Conservation (phyloP, 2,329 filamentous ascomycete species). For the Penicillium corylophilum region DNA sequence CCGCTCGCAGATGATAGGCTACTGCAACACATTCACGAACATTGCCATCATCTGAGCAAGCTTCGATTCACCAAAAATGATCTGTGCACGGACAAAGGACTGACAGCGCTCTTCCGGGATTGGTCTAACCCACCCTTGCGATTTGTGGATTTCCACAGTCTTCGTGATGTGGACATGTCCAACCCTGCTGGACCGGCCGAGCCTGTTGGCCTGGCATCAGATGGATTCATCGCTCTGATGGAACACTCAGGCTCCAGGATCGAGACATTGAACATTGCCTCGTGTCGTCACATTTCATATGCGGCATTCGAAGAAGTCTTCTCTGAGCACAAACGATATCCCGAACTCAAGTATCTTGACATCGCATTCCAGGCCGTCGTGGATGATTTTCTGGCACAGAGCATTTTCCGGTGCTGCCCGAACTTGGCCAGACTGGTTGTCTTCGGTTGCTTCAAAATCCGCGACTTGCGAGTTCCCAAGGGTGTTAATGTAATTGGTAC, state of each 20-base stretch:
- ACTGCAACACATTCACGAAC: conserved; percentile 67
- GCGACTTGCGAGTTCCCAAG: conserved; percentile 55
- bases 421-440: conserved; percentile 56
- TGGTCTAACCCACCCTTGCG: conserved; percentile 73
- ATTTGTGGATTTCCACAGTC: conserved; percentile 73
- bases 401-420: conserved; percentile 49
- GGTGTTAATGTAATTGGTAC: conserved; percentile 60
- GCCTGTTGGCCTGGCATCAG: conserved; percentile 69
- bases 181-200: conserved; percentile 63
- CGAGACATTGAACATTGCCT: conserved; percentile 71
- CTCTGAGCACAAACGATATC: conserved; percentile 60
- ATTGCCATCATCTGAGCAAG: conserved; percentile 69
- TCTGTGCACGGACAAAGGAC: conserved; percentile 71
- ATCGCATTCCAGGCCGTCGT: conserved; percentile 62
- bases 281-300: conserved; percentile 76
- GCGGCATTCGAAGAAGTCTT: conserved; percentile 75
- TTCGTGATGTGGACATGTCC: conserved; percentile 71
- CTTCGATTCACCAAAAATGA: conserved; percentile 79
- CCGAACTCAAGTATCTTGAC: conserved; percentile 69
- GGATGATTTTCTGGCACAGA: conserved; percentile 46
- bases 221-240: conserved; percentile 80
- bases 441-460: conserved; percentile 63
- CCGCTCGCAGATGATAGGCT: conserved; percentile 66
- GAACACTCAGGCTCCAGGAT: conserved; percentile 70
- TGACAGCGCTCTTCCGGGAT: conserved; percentile 67